phyloP scores from a whole-genome alignment of 208 protist species.

The Leptomonas pyrrhocoris region DNA sequence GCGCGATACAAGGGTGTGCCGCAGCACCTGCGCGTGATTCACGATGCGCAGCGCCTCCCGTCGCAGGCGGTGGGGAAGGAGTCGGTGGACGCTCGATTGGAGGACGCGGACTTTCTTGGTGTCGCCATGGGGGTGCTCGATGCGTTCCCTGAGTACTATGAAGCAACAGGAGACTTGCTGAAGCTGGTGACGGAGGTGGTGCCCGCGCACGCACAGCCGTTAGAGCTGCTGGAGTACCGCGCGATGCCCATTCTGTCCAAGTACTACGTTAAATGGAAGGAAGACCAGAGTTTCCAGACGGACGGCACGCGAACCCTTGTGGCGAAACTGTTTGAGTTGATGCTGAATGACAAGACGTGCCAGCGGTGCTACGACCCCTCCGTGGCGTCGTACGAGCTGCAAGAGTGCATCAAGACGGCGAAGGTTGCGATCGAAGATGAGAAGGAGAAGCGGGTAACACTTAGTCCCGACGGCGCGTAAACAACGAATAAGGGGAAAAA shows the following conservation, averaged over 20 bases:
- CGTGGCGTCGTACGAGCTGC: constrained; percentile 85
- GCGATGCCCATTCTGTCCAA: constrained; percentile 88
- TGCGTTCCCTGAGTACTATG: constrained; percentile 88
- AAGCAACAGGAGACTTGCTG: constrained; percentile 67
- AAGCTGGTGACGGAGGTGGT: constrained; percentile 59
- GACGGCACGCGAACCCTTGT: constrained; percentile 68
- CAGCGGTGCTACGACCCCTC: constrained; percentile 79
- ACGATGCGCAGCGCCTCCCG: constrained; percentile 75
- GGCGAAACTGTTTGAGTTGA: constrained; percentile 64
- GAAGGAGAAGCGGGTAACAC: constrained; percentile 33
- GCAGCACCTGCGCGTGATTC: constrained; percentile 85
- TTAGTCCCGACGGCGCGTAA: background rate
- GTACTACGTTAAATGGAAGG: constrained; percentile 83
- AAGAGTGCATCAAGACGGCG: constrained; percentile 79
- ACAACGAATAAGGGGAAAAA: background rate
- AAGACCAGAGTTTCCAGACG: constrained; percentile 77
- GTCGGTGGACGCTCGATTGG: constrained; percentile 53
- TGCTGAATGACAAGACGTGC: constrained; percentile 85
- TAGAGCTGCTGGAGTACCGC: constrained; percentile 84
- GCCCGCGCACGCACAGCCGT: constrained; percentile 56
- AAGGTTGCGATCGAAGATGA: constrained; percentile 52
- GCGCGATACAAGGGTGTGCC: constrained; percentile 87
- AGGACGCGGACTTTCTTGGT: constrained; percentile 81
- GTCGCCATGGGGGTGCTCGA: constrained; percentile 84
- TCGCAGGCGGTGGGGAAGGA: constrained; percentile 38